Base-by-base conservation (phyloP, 371 early-diverging fungal species). In the Lichtheimia ornata region DNA sequence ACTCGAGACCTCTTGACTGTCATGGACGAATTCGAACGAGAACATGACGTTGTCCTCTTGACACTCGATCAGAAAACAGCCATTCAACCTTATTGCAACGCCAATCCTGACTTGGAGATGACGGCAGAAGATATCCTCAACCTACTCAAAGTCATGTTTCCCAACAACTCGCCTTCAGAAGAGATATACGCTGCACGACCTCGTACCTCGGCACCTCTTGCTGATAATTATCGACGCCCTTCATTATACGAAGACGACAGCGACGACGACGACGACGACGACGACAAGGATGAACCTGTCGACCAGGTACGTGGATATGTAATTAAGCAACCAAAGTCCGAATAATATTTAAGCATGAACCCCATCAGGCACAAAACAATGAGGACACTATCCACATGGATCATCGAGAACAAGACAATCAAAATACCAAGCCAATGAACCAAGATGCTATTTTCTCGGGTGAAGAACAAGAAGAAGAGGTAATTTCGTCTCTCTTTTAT, bases 101-200 rank as follows among this genome's bases (percentile, higher is more conserved):
- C 64, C 20, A 74, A 73, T 58, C 81, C 81, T 49, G 81, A 80
- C 68, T 58, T 80, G 57, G 81, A 80, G 70, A 80, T 80, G 77
- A 75, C 72, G 43, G 63, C 75, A 62, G 77, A 80, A 49, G 81
- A 80, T 70, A 77, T 80, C 41, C 50, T 80, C 2, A 69, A 70
- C 40, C 66, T 80, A 13, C 56, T 80, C 22, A 76, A 70, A 65
- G 56, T 80, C 11, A 72, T 80, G 22, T 73, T 65, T 50, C 71
- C 74, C 40, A 65, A 70, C 11, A 56, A 67, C 4, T 67, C 74
- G 9, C 60, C 69, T 24, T 71, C 76, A 35, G 66, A 66, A 35
- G 42, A 56, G n/a, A 53, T 42, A 17, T 40, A 27, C 28, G 28
- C 43, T 35, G 41, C 24, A 24, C 58, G 59, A 50, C 66, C 68